Base-by-base conservation (phyloP, 2,329 filamentous ascomycete species). In the Xylariomycetidae sp. region DNA sequence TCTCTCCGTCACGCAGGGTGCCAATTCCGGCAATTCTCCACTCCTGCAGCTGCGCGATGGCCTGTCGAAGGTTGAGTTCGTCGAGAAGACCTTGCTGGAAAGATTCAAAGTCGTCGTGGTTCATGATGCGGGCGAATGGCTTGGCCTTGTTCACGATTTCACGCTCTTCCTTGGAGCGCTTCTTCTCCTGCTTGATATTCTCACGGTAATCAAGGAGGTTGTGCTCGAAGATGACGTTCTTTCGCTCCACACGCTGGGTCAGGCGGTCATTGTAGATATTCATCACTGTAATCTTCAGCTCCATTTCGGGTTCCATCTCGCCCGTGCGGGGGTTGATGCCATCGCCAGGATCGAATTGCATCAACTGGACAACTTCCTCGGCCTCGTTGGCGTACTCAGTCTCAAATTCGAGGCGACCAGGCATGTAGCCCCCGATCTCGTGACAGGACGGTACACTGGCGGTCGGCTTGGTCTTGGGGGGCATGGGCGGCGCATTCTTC, bases 351-450 rank as follows among this genome's bases (percentile, higher is more conserved):
- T 96, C 90, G 52, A 98, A 98, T 44, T 93, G 85, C 89, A 98
- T 96, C 43, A 94, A 81, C 58, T 98, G 92, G 2, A 98, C 92
- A 0, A 90, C 90, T 62, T 96, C 93, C 64, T 98, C 92, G 1
- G 92, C 92, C 52, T 98, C 92, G 52, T 98, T 98, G 53, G 90
- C 85, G 56, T 95, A 92, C 52, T 98, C 92, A 0, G 86, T 95
- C 68, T 98, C 92, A 44, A 98, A 98, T 54, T 98, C 92, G 44
- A 98, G 63, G 25, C 92, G 87, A 27, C 92, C 92, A 3, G 92
- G 92, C 92, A 98, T 98, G 58, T 94, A 98, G 3, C 92, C 92
- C 60, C 95, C 88, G 23, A 98, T 92, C 61, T 98, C 92, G 65
- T 98, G 92, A 59, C 92, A 98, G 20, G 88, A 83, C 1, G 92